Conservation (phyloP, 2,329 filamentous ascomycete genomes). For the Aureobasidium mangrovei region DNA sequence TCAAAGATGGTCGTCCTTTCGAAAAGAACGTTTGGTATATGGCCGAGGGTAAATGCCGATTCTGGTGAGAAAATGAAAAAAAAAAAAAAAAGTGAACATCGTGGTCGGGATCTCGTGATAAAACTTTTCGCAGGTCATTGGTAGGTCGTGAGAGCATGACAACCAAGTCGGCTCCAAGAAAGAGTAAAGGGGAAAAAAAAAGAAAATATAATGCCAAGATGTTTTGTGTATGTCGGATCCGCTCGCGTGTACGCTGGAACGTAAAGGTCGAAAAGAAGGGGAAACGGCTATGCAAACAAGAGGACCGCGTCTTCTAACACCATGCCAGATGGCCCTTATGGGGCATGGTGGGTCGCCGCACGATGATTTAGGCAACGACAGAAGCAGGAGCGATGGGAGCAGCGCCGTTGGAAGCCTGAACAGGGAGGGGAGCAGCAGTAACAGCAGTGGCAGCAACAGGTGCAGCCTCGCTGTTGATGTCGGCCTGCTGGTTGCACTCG, state of each 20-base stretch:
- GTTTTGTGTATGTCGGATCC: neutral
- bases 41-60: neutral
- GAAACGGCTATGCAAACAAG: neutral
- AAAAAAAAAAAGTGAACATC: neutral
- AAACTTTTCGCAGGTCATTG: slow-evolving; percentile 10
- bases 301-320: slow-evolving; percentile 7
- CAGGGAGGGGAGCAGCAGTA: slow-evolving; percentile 33
- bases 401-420: slow-evolving; percentile 20
- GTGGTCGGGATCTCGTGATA: slow-evolving; percentile 14
- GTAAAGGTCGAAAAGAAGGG: neutral
- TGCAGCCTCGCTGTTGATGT: slow-evolving; percentile 29
- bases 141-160: slow-evolving; percentile 8
- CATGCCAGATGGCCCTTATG: slow-evolving; percentile 10
- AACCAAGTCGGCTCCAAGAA: neutral
- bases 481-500: slow-evolving; percentile 72
- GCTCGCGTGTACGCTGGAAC: slow-evolving; percentile 8
- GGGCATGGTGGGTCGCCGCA: neutral
- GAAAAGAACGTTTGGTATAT: neutral
- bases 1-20: neutral
- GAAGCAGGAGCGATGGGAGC: slow-evolving; percentile 33
- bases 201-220: neutral
- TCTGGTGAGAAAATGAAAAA: neutral
- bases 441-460: slow-evolving; percentile 33
- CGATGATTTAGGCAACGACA: slow-evolving; percentile 34
- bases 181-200: neutral